phyloP scores from a whole-genome alignment of 805 yeast genomes.

The Ascoidea tarda region DNA sequence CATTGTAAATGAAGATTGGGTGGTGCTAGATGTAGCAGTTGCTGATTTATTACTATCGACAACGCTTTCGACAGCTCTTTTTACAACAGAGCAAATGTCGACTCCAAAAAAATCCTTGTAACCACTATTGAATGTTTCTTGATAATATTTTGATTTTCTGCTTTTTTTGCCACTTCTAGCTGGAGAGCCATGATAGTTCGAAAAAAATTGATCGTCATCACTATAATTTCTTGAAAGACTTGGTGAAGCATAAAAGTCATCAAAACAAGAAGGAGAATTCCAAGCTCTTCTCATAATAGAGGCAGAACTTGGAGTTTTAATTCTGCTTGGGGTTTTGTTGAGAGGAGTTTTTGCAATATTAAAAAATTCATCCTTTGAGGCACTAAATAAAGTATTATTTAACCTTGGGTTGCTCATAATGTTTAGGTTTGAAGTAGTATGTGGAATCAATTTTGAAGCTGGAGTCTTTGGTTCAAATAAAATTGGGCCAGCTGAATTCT shows the following conservation, averaged over 20 bases:
- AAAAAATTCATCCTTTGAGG: not conserved
- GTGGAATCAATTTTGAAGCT: conserved; percentile 17
- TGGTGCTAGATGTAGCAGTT: not conserved
- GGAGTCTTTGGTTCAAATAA: conserved; percentile 49
- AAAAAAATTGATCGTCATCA: conserved; percentile 16
- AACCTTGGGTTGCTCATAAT: not conserved
- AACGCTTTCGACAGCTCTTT: conserved; percentile 26
- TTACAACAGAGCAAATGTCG: conserved; percentile 35
- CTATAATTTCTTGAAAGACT: conserved; percentile 14
- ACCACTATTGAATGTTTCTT: conserved; percentile 10
- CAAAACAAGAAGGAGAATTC: conserved; percentile 54
- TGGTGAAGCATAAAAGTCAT: conserved; percentile 51
- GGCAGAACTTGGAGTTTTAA: conserved; percentile 18
- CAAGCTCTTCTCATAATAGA: conserved; percentile 38
- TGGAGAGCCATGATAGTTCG: conserved; percentile 23
- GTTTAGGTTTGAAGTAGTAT: not conserved
- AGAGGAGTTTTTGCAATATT: not conserved
- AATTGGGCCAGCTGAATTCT: conserved; percentile 44
- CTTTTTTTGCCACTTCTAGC: conserved; percentile 10
- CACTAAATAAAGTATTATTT: not conserved
- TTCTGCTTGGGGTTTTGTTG: conserved; percentile 9
- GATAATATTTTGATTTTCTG: not conserved
- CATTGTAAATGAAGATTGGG: no score
- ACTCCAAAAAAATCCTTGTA: conserved; percentile 42
- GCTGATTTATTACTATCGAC: conserved; percentile 3